Conservation (phyloP, 345 rosid genomes). For the Populus simonii region DNA sequence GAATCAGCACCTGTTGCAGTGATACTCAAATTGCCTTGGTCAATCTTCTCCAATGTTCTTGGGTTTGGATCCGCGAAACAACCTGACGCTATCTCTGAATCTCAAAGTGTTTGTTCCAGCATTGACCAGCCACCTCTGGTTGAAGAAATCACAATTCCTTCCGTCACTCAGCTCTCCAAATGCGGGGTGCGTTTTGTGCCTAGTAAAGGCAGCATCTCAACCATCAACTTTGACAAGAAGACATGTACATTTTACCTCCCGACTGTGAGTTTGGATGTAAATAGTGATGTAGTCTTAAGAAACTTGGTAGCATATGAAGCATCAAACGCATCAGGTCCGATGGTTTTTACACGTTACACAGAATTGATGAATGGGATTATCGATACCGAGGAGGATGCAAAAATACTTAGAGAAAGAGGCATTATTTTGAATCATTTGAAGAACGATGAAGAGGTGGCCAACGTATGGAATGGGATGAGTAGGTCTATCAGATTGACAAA, state of each 20-base stretch:
- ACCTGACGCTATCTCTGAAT: conserved; percentile 22
- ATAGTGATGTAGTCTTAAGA: neutral
- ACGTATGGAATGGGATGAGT: neutral
- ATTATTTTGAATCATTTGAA: neutral
- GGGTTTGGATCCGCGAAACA: conserved; percentile 37
- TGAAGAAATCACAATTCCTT: neutral
- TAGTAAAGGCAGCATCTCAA: neutral
- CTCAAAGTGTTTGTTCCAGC: neutral
- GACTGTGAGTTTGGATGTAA: neutral
- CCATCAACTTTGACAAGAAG: neutral
- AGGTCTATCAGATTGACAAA: neutral
- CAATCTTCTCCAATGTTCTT: conserved; percentile 45
- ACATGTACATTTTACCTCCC: neutral
- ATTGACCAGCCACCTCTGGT: neutral
- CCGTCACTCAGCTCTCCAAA: neutral
- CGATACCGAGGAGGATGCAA: neutral
- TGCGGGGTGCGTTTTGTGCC: neutral
- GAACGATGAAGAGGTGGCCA: neutral
- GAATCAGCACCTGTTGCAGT: conserved; percentile 24
- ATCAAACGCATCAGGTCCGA: neutral
- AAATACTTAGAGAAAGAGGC: neutral
- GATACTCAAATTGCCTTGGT: conserved; percentile 43
- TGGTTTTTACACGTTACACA: neutral
- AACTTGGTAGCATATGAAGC: neutral
- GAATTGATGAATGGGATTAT: neutral